These are phyloP conservation scores for Rhizopogon vulgaris DNA, from an alignment of 768 basidiomycete genomes.

Conservation along the genomic window DNA sequence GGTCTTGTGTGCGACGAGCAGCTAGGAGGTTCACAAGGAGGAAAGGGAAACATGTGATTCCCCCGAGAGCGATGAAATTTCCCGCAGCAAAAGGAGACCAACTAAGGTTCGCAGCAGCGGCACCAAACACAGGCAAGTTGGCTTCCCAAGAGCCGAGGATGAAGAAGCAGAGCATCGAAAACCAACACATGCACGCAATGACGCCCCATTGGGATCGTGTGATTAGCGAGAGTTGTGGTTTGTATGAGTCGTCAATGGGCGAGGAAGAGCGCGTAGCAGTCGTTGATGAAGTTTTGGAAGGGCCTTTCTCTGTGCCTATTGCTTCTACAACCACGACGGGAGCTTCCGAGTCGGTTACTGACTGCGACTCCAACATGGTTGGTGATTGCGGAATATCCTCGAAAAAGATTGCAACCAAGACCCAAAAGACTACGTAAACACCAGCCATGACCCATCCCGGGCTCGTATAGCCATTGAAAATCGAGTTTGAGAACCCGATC, in stretches of 20 bases:
- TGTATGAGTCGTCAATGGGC: slow-evolving; percentile 5
- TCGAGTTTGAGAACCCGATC: slow-evolving; percentile 45
- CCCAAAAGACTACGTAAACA: slow-evolving; percentile 50
- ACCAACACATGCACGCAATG: slow-evolving; percentile 62
- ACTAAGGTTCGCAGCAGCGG: slow-evolving; percentile 33
- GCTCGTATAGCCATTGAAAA: slow-evolving; percentile 66
- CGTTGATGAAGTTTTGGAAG: not conserved
- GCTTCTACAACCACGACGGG: not conserved
- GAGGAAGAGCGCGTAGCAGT: not conserved
- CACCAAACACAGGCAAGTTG: slow-evolving; percentile 59
- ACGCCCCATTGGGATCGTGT: slow-evolving; percentile 44
- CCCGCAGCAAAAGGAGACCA: slow-evolving; percentile 64
- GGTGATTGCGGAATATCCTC: slow-evolving; percentile 31
- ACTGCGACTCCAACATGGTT: slow-evolving; percentile 7
- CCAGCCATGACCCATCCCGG: slow-evolving; percentile 62
- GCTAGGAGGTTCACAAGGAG: slow-evolving; percentile 54
- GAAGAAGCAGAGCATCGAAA: slow-evolving; percentile 65
- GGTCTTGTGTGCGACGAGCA: slow-evolving; percentile 54
- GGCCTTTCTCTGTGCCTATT: not conserved
- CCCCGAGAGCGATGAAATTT: slow-evolving; percentile 68
- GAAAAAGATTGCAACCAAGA: slow-evolving; percentile 27
- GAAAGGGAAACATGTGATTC: slow-evolving; percentile 57
- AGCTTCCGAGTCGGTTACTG: not conserved
- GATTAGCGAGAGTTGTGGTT: slow-evolving; percentile 9
- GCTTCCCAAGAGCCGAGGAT: slow-evolving; percentile 66